A percentile compares a stretch with the other conserved stretches of the same genome.
These are phyloP conservation scores for Botrytis deweyae DNA, from an alignment of 2,329 filamentous ascomycete species.

Conservation along the genomic window DNA sequence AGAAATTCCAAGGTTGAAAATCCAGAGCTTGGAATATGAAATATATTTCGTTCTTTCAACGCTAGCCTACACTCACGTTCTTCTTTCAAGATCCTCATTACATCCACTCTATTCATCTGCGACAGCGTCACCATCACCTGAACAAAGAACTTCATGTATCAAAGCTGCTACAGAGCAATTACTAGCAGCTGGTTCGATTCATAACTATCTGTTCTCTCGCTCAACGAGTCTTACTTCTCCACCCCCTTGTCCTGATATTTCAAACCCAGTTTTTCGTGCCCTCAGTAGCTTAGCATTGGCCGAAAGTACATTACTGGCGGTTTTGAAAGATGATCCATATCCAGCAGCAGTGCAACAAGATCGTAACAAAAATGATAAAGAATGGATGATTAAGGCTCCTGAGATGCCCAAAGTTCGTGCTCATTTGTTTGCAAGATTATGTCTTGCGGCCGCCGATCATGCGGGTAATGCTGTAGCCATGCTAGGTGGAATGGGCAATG, in stretches of 20 bases:
- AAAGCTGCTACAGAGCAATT: constrained; percentile 74
- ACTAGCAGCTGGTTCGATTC: constrained; percentile 75
- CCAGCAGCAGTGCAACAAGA: constrained; percentile 77
- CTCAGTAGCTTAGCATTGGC: constrained; percentile 71
- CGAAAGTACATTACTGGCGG: constrained; percentile 85
- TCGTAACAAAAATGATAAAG: constrained; percentile 77
- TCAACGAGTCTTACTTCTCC: constrained; percentile 45
- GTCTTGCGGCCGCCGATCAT: constrained; percentile 84
- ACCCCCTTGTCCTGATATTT: constrained; percentile 53
- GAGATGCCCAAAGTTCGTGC: constrained; percentile 86
- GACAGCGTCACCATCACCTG: constrained; percentile 57
- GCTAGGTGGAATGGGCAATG: constrained; percentile 44
- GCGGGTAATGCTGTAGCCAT: constrained; percentile 67
- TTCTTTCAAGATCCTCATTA: constrained; percentile 70
- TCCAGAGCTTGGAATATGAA: constrained; percentile 78
- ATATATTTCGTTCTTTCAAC: constrained; percentile 76
- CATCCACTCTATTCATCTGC: constrained; percentile 70
- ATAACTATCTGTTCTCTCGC: constrained; percentile 66
- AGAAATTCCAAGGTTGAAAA: constrained; percentile 64
- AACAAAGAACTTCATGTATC: constrained; percentile 69
- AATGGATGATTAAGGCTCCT: constrained; percentile 95
- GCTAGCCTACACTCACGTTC: constrained; percentile 70
- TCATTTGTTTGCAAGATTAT: constrained; percentile 82
- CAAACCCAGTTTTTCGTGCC: constrained; percentile 52
- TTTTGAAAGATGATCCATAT: constrained; percentile 93